Conservation (phyloP, 257 asterid genomes). For the Nicotiana tomentosiformis region DNA sequence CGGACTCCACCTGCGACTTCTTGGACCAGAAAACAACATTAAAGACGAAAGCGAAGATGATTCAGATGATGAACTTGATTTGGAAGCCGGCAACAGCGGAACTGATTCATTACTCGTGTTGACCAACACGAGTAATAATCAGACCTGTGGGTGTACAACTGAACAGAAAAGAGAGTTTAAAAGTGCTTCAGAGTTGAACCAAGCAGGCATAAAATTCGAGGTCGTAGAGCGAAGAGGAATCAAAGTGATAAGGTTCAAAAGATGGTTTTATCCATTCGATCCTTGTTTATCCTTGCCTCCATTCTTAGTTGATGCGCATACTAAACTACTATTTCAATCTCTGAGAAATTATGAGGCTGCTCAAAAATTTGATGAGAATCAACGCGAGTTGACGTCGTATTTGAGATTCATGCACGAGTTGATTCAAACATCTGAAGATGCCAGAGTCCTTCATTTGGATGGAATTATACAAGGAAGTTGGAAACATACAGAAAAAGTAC, state of each 20-base stretch:
- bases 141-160: no score
- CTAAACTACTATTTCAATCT: not conserved
- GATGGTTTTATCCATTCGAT: no score
- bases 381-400: not conserved
- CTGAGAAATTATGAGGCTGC: not conserved
- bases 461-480: not conserved
- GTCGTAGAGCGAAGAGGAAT: not conserved
- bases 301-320: not conserved
- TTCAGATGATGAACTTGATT: not conserved
- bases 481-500: not conserved
- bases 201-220: no score
- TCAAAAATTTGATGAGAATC: not conserved
- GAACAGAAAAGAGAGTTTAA: no score
- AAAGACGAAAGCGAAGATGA: not conserved
- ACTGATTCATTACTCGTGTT: no score
- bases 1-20: not conserved
- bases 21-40: not conserved
- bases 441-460: not conserved
- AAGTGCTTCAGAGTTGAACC: no score
- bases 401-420: not conserved
- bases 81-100: not conserved
- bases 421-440: not conserved
- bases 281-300: not conserved
- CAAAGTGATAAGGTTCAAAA: not conserved
- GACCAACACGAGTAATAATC: no score